Evolutionary conservation across 345 rosid genomes (phyloP).

Genomic region (Lagerstroemia speciosa): DNA sequence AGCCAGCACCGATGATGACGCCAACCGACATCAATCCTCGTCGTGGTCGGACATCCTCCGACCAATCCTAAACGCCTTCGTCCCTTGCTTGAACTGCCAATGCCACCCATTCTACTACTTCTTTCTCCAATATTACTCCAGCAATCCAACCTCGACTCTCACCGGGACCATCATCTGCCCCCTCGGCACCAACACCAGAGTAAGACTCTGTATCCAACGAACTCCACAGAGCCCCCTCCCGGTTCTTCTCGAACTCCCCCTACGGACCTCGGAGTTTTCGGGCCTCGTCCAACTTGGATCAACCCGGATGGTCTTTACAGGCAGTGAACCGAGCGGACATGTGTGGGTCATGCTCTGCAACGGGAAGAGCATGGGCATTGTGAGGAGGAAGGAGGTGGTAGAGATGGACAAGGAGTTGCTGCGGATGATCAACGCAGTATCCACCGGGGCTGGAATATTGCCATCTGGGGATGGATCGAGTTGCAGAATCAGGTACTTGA

Average conservation of each 20-base stretch:
- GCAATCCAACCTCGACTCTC: background rate
- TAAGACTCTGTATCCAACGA: slow-evolving; percentile 13
- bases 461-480: slow-evolving; percentile 1
- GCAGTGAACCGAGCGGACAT: background rate
- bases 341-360: slow-evolving; percentile 18
- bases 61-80: slow-evolving; percentile 1
- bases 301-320: slow-evolving; percentile 7
- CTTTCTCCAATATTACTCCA: background rate
- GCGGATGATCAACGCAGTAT: slow-evolving; percentile 13
- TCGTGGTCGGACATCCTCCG: slow-evolving; percentile 6
- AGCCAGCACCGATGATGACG: background rate
- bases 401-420: slow-evolving; percentile 14
- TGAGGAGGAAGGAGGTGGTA: slow-evolving; percentile 1
- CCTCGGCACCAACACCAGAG: background rate
- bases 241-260: slow-evolving; percentile 12
- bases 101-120: slow-evolving; percentile 1
- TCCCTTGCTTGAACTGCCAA: slow-evolving; percentile 5
- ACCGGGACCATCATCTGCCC: slow-evolving; percentile 20
- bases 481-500: slow-evolving; percentile 17
- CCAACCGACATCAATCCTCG: background rate
- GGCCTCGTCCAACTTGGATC: background rate
- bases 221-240: background rate
- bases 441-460: slow-evolving; percentile 17
- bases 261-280: slow-evolving; percentile 7
- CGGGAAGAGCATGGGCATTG: slow-evolving; percentile 16